Evolutionary conservation across 176 grass and related monocot genomes (phyloP).

Genomic region (Aechmea fasciata): DNA sequence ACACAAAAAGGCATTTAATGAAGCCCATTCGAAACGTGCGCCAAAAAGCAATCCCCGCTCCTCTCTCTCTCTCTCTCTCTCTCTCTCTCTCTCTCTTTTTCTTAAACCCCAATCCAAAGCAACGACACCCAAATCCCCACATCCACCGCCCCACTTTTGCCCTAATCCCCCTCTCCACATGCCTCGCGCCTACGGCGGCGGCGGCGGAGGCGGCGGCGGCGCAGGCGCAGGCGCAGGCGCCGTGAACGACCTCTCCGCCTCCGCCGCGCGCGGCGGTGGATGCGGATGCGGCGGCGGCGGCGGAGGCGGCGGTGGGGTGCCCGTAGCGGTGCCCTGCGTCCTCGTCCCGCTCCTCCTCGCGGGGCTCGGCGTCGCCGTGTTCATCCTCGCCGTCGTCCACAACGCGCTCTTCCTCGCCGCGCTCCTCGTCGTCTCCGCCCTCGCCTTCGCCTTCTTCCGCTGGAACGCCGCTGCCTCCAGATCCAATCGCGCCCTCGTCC

Average conservation of each 20-base stretch:
- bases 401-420: slow-evolving; percentile 54
- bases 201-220: not conserved
- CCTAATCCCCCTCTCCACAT: not conserved
- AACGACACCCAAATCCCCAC: no score
- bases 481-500: slow-evolving; percentile 35
- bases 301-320: slow-evolving; percentile 23
- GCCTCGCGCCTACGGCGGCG: slow-evolving; percentile 1
- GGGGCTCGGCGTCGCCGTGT: slow-evolving; percentile 48
- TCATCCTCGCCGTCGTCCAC: slow-evolving; percentile 74
- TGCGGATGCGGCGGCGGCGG: not conserved
- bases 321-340: slow-evolving; percentile 33
- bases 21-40: not conserved
- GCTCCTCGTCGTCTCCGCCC: slow-evolving; percentile 33
- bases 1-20: slow-evolving; percentile 9
- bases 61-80: not conserved
- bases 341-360: slow-evolving; percentile 55
- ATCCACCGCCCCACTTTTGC: slow-evolving; percentile 12
- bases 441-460: slow-evolving; percentile 45
- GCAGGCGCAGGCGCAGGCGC: slow-evolving; percentile 1
- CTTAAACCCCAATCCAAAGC: slow-evolving; percentile 40
- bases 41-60: no score
- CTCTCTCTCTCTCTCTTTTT: slow-evolving; percentile 15
- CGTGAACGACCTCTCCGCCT: slow-evolving; percentile 54
- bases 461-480: slow-evolving; percentile 64
- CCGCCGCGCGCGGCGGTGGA: not conserved